Evolutionary conservation across 257 asterid genomes (phyloP), one percentile per base, ranked within the genome.

Genomic region (Leptodermis oblonga): DNA sequence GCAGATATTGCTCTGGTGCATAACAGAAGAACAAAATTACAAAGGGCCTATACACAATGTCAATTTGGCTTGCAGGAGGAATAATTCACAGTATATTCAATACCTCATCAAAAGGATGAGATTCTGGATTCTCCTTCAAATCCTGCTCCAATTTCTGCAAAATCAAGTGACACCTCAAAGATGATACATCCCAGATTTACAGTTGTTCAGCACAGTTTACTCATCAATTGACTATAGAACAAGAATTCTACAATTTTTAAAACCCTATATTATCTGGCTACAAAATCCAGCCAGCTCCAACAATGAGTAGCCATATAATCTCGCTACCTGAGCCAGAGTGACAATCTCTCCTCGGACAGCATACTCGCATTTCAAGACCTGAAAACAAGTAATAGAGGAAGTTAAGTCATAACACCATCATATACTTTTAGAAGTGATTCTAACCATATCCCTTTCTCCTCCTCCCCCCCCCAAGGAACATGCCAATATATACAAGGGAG

Each of bases 291-390:
- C 51, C 26, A 45, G n/a, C 22, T 59, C 62, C 55, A 68, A 22
- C 45, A 70, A 45, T n/a, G 36, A 31, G 26, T 30, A 34, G 31
- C 18, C 13, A 43, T 22, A 22, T 48, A 8, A 7, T 14, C 22
- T 31, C 9, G 70, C 63, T 80, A 90, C 99, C 95, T 93, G 99
- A 56, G 99, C 99, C 73, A 88, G 86, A 62, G 78, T 79, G 68
- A 93, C 99, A 72, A 93, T 88, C 74, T 93, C 99, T 59, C 99
- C 99, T 45, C 99, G 99, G 56, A 93, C 97, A 53, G 99, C 99
- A 82, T 93, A 90, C 70, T 93, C 96, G 8, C 99, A 90, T 79
- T 87, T 87, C 86, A 86, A 62, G 60, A 92, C 93, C 97, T 92
- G 90, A 46, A 64, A 72, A 17, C 69, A 62, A 17, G 48, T 54